Evolutionary conservation across 108 stramenopile genomes (phyloP), one percentile per base, ranked within the genome.

Genomic region (Aureococcus anophagefferens): DNA sequence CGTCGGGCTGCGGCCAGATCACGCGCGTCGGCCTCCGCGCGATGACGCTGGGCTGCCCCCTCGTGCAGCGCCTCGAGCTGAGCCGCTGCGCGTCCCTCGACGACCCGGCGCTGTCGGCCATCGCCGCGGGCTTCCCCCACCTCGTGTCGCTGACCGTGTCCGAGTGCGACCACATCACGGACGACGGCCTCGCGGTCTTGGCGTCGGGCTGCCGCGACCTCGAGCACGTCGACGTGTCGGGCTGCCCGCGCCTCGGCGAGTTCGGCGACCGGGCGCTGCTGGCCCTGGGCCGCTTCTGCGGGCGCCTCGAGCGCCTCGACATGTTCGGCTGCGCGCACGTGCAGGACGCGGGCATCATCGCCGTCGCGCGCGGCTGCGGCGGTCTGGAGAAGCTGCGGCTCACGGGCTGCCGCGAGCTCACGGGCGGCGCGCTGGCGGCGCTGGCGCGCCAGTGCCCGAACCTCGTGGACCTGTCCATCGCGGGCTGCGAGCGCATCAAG

Each of bases 281-380:
- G 17, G 80, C 77, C 65, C 68, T 83, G 0, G 82, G 82, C 0
- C 66, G 75, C 21, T 69, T 71, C 77, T 83, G 82, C 63, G 70
- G 46, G 28, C 67, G 59, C 63, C 77, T 83, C 36, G 70, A 30
- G 29, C 46, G 33, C 1, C 66, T 83, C 18, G 74, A 81, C 35
- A 77, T 80, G 37, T 64, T 81, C 37, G 82, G 82, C 29, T 83
- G 82, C 67, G 70, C 68, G 40, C 82, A 78, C 68, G 80, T 80
- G 5, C 80, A 72, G 36, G 76, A 67, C 68, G 72, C 72, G 34
- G 77, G 79, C 33, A 75, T 78, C 46, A 73, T 74, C 36, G 75
- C 80, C 7, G 67, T 81, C n/a, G 78, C 80, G 36, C 76, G 73
- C 13, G 82, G 82, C 36, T 81, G 80, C 69, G 67, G 63, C 28